Evolutionary conservation across 2,329 filamentous ascomycete species (phyloP).

Genomic region (Chaetomium olivaceum): DNA sequence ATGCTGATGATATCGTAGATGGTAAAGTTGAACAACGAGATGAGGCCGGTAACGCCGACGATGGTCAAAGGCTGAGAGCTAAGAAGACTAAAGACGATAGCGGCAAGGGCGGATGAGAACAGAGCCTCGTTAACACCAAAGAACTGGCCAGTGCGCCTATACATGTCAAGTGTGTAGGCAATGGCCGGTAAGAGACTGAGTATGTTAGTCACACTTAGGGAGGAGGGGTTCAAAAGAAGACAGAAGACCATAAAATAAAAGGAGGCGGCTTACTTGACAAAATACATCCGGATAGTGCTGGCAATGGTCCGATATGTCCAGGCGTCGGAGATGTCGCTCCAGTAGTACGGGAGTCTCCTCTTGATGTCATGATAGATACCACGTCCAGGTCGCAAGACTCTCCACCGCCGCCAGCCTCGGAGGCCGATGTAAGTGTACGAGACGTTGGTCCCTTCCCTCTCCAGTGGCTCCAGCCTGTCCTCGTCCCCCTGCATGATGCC

Average conservation of each 20-base stretch:
- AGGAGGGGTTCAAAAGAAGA: no score
- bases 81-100: background rate
- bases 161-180: background rate
- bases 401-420: no score
- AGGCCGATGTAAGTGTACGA: no score
- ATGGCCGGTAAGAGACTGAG: background rate
- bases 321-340: background rate
- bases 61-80: background rate
- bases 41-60: background rate
- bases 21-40: background rate
- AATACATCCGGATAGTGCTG: constrained; percentile 1
- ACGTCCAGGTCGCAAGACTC: background rate
- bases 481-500: no score
- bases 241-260: background rate
- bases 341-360: background rate
- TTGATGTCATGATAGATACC: constrained; percentile 1
- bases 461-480: no score
- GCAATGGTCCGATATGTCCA: background rate
- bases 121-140: background rate
- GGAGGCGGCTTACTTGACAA: background rate
- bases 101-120: background rate
- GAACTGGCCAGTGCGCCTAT: background rate
- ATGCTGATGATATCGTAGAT: constrained; percentile 6
- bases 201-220: background rate
- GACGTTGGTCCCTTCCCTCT: no score